Evolutionary conservation across 495 filamentous ascomycete species (phyloP).

Genomic region (Tuber magnatum): DNA sequence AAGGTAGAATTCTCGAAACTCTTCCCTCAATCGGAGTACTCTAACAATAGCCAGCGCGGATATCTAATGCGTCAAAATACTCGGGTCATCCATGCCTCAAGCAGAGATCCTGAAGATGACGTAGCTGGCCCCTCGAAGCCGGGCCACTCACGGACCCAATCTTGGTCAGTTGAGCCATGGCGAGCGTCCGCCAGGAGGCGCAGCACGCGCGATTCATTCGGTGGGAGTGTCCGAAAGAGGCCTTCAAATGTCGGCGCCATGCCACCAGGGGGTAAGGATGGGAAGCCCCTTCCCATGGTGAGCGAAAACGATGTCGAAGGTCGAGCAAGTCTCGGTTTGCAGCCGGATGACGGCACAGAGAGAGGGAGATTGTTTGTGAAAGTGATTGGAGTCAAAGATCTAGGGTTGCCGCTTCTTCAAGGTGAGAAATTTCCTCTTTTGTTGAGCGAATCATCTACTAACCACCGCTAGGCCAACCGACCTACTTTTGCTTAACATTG

Average conservation of each 20-base stretch:
- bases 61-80: constrained; percentile 99
- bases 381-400: constrained; percentile 90
- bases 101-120: constrained; percentile 52
- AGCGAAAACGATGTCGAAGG: constrained; percentile 30
- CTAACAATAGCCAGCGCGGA: constrained; percentile 82
- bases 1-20: constrained; percentile 70
- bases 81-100: constrained; percentile 85
- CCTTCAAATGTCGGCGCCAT: constrained; percentile 60
- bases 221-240: constrained; percentile 44
- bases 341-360: constrained; percentile 72
- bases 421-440: constrained; percentile 51
- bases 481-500: constrained; percentile 86
- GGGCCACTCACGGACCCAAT: constrained; percentile 66
- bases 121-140: constrained; percentile 58
- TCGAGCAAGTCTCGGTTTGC: constrained; percentile 45
- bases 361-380: constrained; percentile 93
- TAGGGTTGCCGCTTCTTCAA: constrained; percentile 82
- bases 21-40: constrained; percentile 40
- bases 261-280: constrained; percentile 80
- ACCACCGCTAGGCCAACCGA: constrained; percentile 64
- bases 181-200: constrained; percentile 66
- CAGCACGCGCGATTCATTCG: constrained; percentile 53
- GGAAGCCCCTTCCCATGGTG: constrained; percentile 58
- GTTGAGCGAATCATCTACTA: constrained; percentile 37
- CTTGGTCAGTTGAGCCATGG: constrained; percentile 96